phyloP scores from a whole-genome alignment of 768 basidiomycete species.

The Agrocybe chaxingu region DNA sequence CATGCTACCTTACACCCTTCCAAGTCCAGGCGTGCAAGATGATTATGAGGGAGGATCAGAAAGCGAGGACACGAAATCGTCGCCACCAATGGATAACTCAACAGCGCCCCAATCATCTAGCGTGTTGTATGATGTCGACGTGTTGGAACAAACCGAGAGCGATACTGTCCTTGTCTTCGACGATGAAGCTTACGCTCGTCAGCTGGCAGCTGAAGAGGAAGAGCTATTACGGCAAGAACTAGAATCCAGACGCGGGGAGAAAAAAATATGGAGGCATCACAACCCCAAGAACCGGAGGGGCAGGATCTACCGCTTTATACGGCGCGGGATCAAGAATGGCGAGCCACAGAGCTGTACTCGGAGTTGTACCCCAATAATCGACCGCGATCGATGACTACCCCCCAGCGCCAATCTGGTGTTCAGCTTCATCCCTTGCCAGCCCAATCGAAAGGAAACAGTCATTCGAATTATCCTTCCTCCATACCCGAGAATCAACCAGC shows the following conservation, averaged over 20 bases:
- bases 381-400: too few relatives aligned
- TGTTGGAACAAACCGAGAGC: not conserved
- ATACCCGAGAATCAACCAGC: not conserved
- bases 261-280: slow-evolving; percentile 4
- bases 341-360: too few relatives aligned
- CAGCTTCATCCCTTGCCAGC: too few relatives aligned
- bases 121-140: not conserved
- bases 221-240: slow-evolving; percentile 15
- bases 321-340: too few relatives aligned
- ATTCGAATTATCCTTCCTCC: not conserved
- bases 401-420: too few relatives aligned
- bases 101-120: not conserved
- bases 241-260: slow-evolving; percentile 10
- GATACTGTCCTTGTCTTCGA: slow-evolving; percentile 25
- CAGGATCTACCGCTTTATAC: too few relatives aligned
- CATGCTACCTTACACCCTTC: slow-evolving; percentile 15
- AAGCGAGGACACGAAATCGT: not conserved
- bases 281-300: not conserved
- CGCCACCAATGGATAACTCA: not conserved
- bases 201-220: slow-evolving; percentile 38
- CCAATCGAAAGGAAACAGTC: too few relatives aligned
- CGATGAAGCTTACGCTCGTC: slow-evolving; percentile 44
- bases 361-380: too few relatives aligned
- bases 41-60: not conserved
- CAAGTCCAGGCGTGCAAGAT: slow-evolving; percentile 2